A percentile compares a stretch with the other conserved stretches of the same genome.
These are phyloP conservation scores for Phytophthora pisi DNA, from an alignment of 352 stramenopile genomes.

Conservation along the genomic window DNA sequence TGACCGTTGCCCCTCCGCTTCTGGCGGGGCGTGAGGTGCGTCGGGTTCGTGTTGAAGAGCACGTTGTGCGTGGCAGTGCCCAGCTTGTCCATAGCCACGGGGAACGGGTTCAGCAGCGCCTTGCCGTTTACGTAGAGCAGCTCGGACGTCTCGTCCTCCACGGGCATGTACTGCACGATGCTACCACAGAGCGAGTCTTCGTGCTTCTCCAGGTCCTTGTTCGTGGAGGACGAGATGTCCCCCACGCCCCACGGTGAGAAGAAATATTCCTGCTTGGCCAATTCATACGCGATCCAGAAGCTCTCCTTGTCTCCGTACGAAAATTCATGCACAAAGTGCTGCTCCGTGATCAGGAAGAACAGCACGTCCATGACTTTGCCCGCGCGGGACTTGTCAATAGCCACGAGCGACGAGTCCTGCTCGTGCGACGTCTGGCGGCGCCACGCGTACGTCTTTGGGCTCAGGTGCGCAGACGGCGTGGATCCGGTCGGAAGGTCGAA, in stretches of 20 bases:
- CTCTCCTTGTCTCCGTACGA: slow-evolving; percentile 52
- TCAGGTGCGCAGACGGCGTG: slow-evolving; percentile 37
- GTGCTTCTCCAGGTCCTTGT: slow-evolving; percentile 39
- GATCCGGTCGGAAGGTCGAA: slow-evolving; percentile 30
- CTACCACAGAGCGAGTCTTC: slow-evolving; percentile 45
- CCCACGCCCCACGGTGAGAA: slow-evolving; percentile 49
- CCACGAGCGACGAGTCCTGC: slow-evolving; percentile 63
- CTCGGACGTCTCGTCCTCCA: slow-evolving; percentile 29
- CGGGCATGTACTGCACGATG: slow-evolving; percentile 51
- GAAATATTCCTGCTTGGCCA: slow-evolving; percentile 45
- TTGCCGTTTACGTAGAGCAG: slow-evolving; percentile 64
- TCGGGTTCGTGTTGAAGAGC: slow-evolving; percentile 56
- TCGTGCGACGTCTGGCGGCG: slow-evolving; percentile 48
- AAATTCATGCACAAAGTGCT: slow-evolving; percentile 44
- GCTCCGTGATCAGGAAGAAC: slow-evolving; percentile 55
- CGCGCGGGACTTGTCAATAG: slow-evolving; percentile 49
- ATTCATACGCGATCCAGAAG: slow-evolving; percentile 49
- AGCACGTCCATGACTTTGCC: slow-evolving; percentile 47
- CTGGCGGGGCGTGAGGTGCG: slow-evolving; percentile 50
- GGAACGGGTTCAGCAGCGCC: slow-evolving; percentile 49
- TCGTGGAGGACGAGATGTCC: slow-evolving; percentile 33
- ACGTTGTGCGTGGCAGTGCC: slow-evolving; percentile 32
- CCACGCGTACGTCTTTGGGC: slow-evolving; percentile 35
- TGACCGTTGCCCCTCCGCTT: slow-evolving; percentile 28
- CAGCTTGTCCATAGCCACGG: slow-evolving; percentile 27